Conservation (phyloP, 495 filamentous ascomycete species). For the Penicillium angulare region DNA sequence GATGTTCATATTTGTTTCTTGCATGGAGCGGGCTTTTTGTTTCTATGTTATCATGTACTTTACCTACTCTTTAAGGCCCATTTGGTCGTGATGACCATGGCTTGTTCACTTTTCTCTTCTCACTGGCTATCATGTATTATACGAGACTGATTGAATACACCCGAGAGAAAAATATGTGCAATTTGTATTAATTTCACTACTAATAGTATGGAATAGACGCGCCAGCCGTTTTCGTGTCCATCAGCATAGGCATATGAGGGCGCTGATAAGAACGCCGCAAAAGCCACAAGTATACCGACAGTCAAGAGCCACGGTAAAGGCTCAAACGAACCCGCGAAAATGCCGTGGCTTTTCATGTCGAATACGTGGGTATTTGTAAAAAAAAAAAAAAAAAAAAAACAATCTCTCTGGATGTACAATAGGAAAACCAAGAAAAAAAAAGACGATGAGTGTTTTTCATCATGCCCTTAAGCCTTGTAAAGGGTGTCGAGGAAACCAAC, state of each 20-base stretch:
- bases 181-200: constrained; percentile 24
- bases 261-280: constrained; percentile 3
- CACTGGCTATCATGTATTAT: constrained; percentile 36
- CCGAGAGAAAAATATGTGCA: constrained; percentile 22
- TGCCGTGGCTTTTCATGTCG: background rate
- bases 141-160: constrained; percentile 14
- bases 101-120: constrained; percentile 1
- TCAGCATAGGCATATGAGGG: background rate
- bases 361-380: background rate
- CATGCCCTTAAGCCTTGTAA: constrained; percentile 76
- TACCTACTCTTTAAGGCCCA: constrained; percentile 12
- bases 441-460: background rate
- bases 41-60: constrained; percentile 28
- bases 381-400: background rate
- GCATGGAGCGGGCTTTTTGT: constrained; percentile 42
- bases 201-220: constrained; percentile 11
- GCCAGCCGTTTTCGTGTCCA: constrained; percentile 9
- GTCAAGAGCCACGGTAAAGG: too few relatives aligned
- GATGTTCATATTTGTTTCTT: constrained; percentile 24
- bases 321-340: too few relatives aligned
- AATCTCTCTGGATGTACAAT: constrained; percentile 14
- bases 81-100: background rate
- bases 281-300: too few relatives aligned
- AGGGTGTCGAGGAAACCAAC: constrained; percentile 91
- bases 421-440: background rate